Evolutionary conservation across 345 rosid genomes (phyloP).

Genomic region (Brassica nigra): DNA sequence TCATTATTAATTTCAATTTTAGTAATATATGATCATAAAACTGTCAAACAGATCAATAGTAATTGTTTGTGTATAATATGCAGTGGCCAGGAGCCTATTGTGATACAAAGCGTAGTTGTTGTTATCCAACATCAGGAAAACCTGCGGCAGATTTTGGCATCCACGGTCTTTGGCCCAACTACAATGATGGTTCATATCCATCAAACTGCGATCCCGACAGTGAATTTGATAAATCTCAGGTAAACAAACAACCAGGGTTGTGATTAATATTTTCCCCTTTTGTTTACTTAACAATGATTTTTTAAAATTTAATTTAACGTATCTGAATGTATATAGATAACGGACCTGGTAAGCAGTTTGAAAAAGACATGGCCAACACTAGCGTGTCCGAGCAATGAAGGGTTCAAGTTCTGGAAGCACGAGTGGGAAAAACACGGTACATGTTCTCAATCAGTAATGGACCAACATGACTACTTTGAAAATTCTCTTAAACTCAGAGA

Average conservation of each 20-base stretch:
- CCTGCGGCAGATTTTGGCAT: slow-evolving; percentile 1
- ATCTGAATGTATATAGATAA: background rate
- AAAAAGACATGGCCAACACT: background rate
- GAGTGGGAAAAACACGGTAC: background rate
- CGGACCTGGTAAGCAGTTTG: background rate
- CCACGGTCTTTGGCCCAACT: background rate
- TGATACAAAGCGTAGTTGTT: background rate
- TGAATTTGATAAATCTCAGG: background rate
- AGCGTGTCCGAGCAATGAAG: background rate
- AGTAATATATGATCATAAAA: background rate
- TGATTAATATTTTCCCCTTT: background rate
- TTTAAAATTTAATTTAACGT: background rate
- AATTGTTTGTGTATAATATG: slow-evolving; percentile 13
- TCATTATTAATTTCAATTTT: background rate
- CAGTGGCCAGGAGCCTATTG: background rate
- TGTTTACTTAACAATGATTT: background rate
- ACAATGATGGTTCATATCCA: background rate
- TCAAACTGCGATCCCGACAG: background rate
- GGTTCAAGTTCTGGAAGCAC: background rate
- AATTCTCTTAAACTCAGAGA: background rate
- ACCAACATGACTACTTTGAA: background rate
- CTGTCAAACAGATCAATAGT: background rate
- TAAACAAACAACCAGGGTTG: background rate
- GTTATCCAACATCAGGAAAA: background rate
- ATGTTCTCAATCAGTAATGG: background rate